phyloP scores from a whole-genome alignment of 2,329 filamentous ascomycete species.

The Diplocarpon rosae region DNA sequence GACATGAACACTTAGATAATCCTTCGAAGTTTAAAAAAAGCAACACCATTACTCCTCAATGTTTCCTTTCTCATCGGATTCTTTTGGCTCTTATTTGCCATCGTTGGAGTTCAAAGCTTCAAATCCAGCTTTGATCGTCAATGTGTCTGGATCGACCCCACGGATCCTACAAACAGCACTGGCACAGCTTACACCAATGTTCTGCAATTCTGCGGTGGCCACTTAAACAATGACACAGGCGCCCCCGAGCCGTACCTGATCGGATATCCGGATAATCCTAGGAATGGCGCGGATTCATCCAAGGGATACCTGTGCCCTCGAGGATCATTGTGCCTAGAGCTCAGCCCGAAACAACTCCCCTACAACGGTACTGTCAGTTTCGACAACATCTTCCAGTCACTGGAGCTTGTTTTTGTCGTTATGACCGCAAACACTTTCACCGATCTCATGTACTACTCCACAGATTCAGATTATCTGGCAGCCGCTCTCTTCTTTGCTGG shows the following conservation, averaged over 20 bases:
- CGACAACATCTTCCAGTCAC: conserved; percentile 83
- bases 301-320: conserved; percentile 87
- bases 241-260: conserved; percentile 56
- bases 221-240: conserved; percentile 51
- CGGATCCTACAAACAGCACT: conserved; percentile 38
- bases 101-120: conserved; percentile 94
- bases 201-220: conserved; percentile 78
- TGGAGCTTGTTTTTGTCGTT: conserved; percentile 92
- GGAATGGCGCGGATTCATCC: conserved; percentile 38
- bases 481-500: conserved; percentile 68
- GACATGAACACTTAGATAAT: conserved; percentile 53
- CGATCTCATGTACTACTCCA: conserved; percentile 87
- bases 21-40: conserved; percentile 87
- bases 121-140: conserved; percentile 69
- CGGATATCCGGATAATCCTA: conserved; percentile 32
- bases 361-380: conserved; percentile 83
- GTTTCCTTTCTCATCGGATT: conserved; percentile 92
- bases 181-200: conserved; percentile 47
- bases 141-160: conserved; percentile 66
- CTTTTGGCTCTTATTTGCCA: conserved; percentile 96
- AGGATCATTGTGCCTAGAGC: conserved; percentile 74
- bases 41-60: conserved; percentile 79
- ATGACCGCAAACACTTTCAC: conserved; percentile 98
- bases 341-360: conserved; percentile 47
- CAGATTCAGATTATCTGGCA: conserved; percentile 80